Conservation (phyloP, 208 protist species). For the Wallacemonas collosoma region DNA sequence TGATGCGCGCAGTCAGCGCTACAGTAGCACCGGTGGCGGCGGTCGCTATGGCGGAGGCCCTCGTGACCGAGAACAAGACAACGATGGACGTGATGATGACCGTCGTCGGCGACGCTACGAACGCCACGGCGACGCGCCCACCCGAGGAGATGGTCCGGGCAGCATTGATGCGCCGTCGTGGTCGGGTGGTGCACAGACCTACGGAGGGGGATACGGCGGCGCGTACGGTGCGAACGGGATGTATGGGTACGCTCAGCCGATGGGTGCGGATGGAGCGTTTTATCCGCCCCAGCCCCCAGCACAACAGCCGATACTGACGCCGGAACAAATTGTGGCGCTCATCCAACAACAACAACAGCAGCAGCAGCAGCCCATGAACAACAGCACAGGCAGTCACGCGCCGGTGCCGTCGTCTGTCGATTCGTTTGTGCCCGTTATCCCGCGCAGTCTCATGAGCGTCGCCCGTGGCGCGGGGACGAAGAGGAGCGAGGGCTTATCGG, state of each 20-base stretch:
- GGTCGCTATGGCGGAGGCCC: neutral
- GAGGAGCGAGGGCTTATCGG: neutral
- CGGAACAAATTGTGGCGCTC: constrained; percentile 14
- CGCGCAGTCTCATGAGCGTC: constrained; percentile 37
- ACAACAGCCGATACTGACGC: constrained; percentile 12
- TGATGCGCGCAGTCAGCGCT: constrained; percentile 2
- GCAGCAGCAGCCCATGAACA: no score
- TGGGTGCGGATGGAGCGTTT: neutral
- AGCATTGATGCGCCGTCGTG: neutral
- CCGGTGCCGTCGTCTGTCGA: constrained; percentile 54
- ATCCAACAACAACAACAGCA: constrained; percentile 12
- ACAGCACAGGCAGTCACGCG: no score
- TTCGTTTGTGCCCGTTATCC: constrained; percentile 64
- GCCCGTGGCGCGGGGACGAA: constrained; percentile 21
- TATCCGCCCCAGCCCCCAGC: neutral
- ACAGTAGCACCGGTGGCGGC: neutral
- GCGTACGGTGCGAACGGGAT: no score
- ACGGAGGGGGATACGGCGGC: no score
- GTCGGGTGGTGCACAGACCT: neutral
- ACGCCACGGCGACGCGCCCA: constrained; percentile 2
- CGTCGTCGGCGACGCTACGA: constrained; percentile 15
- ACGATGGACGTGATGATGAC: constrained; percentile 1
- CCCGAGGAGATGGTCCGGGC: neutral
- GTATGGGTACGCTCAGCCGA: neutral
- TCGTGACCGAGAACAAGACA: neutral